Evolutionary conservation across 371 early-diverging fungal species (phyloP), one percentile per base, ranked within the genome.

Genomic region (Mucor sp.): DNA sequence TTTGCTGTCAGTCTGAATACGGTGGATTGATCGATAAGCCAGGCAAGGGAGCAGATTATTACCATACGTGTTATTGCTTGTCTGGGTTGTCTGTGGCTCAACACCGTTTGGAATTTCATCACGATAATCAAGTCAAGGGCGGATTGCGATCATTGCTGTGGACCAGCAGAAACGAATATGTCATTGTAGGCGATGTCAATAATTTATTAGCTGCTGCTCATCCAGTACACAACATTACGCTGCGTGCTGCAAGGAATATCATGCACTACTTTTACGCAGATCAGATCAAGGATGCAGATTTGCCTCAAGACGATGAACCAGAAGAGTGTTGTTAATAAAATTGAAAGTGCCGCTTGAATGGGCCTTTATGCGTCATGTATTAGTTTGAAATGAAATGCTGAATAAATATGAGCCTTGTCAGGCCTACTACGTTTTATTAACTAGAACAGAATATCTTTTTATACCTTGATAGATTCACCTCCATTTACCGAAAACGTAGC

Each of bases 21-120:
- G 99, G 98, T 6, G 99, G 99, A 1, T 70, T 98, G 60, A 84
- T 90, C 27, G 98, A 97, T 79, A 97, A 97, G 70, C 99, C 99
- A 0, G 91, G 87, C 66, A 92, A 90, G 66, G 67, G 81, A 5
- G 86, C 91, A 0, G 99, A 99, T 73, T 90, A 86, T 62, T 99
- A 99, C 79, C 99, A 99, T 74, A 96, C 97, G 19, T 95, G 96
- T 67, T 99, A 99, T 73, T 89, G 92, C 58, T 83, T 99, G 37
- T 87, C 89, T 50, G 99, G 99, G 0, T 77, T 99, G 6, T 94
- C 97, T 1, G 76, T 78, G 2, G 74, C 86, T 1, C 90, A 90
- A 57, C 83, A 88, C 48, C 66, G 75, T 6, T 64, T 86, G 4
- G 67, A n/a, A 41, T 79, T 65, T 57, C 77, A 76, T 68, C 65